Base-by-base conservation (phyloP, 2,329 filamentous ascomycete genomes). In the Colletotrichum destructivum region DNA sequence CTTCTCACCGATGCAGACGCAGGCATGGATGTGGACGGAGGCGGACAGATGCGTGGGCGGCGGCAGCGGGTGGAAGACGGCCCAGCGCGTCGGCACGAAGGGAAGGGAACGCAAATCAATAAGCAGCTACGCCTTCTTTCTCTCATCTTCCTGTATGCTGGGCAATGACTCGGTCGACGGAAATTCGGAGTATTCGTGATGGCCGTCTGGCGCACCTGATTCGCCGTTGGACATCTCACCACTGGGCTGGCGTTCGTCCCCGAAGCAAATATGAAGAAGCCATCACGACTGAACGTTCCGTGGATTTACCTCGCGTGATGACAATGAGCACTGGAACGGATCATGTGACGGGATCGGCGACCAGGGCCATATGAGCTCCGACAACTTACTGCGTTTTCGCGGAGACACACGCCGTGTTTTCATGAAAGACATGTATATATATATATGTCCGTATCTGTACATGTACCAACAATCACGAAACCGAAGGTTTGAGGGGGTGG, bases 131-230 rank as follows among this genome's bases (percentile, higher is more conserved):
- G 60, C 8, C 18, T 62, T 21, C 46, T 42, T 52, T 52, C 23
- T 13, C 16, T 5, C 47, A 13, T 51, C n/a, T 52, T 52, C 23
- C 21, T 16, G 15, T 35, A 13, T 40, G 47, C 35, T 16, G 38
- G 21, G 31, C 47, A 42, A 54, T 31, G 60, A 62, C 47, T 62
- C 60, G 8, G 59, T 51, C 2, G 59, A 35, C 59, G 44, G 59
- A 21, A 23, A 23, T 23, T 51, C 31, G 59, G 59, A 15, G 3
- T 3, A 23, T 0, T 12, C 31, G 4, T 15, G 26, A 23, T 38
- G 35, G 44, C 59, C 59, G 44, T 51, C 44, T 49, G 16, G 2
- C 44, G 12, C 26, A 7, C 26, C 15, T 8, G 44, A 9, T 7
- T 11, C 26, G 31, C 31, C 16, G 52, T 54, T 16, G 7, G 31